Base-by-base conservation (phyloP, 768 basidiomycete species). In the Clathrus columnatus region DNA sequence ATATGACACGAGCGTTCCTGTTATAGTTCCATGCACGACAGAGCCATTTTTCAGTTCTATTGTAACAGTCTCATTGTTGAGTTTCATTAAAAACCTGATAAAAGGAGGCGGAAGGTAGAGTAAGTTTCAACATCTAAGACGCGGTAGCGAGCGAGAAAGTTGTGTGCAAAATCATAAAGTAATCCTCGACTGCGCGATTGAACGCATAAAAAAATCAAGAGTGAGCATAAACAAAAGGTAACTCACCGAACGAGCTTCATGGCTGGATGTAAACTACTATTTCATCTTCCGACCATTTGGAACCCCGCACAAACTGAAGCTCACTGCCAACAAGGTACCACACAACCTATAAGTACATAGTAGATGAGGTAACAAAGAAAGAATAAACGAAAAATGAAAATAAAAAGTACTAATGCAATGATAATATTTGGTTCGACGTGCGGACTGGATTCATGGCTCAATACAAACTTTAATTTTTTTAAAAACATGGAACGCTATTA, bases 61-160 rank as follows among this genome's bases (percentile, higher is more conserved):
- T 60, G 94, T 91, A 63, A 97, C 93, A 60, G 95, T 94, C 79
- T 99, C 95, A 69, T 97, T 97, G 80, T 96, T 95, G 74, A 99
- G 73, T 79, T 98, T 99, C 95, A 98, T 99, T 78, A 96, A 81
- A 75, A 95, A 97, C 70, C 91, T 95, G 66, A 27, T 27, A 54
- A 51, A 55, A 56, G 50, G 30, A 49, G 27, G 58, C 43, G 28
- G 64, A 60, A 46, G 60, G 62, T 46, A 48, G 26, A 43, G 42
- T 50, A 43, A 55, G 58, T 41, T 17, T 48, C 44, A 50, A 29
- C 57, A 20, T 51, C 10, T 18, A 27, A n/a, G 44, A 29, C 20
- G 36, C 21, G 46, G 21, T n/a, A 49, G 24, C 6, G 14, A 48
- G 54, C 50, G 21, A 23, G 45, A 26, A 23, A 29, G 47, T 59